Conservation (phyloP, 768 basidiomycete genomes). For the Stropharia rugosoannulata region DNA sequence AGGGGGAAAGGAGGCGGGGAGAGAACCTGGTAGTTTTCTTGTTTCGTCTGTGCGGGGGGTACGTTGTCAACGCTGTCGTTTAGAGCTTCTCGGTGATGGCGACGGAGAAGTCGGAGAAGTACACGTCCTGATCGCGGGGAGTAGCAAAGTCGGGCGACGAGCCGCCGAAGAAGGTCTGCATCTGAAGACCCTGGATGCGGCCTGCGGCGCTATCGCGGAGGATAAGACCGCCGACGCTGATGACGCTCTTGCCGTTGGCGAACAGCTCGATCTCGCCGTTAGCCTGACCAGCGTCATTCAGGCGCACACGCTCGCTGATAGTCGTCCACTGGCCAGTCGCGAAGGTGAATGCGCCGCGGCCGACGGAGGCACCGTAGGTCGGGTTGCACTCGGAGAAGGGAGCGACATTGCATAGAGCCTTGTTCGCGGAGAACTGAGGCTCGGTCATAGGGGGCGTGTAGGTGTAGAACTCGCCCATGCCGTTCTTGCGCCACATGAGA, state of each 20-base stretch:
- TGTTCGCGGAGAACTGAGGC: constrained; percentile 41
- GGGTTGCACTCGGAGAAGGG: constrained; percentile 57
- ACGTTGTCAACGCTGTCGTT: neutral
- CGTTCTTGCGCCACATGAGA: constrained; percentile 67
- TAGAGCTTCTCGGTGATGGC: constrained; percentile 47
- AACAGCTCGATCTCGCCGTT: constrained; percentile 76
- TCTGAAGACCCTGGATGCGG: constrained; percentile 63
- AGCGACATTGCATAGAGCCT: constrained; percentile 45
- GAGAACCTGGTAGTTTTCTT: too few species aligned
- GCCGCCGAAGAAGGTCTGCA: constrained; percentile 80
- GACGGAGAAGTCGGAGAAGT: constrained; percentile 70
- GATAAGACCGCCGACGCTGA: constrained; percentile 55
- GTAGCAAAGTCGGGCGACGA: constrained; percentile 39
- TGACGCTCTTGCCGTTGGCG: constrained; percentile 62
- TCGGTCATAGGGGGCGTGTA: constrained; percentile 56
- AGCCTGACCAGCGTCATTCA: constrained; percentile 68
- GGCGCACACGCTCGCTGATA: constrained; percentile 66
- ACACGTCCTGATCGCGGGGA: constrained; percentile 59
- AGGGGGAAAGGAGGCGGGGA: too few species aligned
- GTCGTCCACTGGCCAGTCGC: constrained; percentile 63
- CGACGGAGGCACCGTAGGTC: constrained; percentile 65
- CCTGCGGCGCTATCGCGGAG: constrained; percentile 48
- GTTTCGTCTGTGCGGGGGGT: neutral
- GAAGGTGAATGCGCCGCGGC: constrained; percentile 68
- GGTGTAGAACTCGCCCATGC: constrained; percentile 67